A percentile compares a stretch with the other conserved stretches of the same genome.
Evolutionary conservation across 2,329 filamentous ascomycete species (phyloP).

Genomic region (Fonsecaea pugnacius): DNA sequence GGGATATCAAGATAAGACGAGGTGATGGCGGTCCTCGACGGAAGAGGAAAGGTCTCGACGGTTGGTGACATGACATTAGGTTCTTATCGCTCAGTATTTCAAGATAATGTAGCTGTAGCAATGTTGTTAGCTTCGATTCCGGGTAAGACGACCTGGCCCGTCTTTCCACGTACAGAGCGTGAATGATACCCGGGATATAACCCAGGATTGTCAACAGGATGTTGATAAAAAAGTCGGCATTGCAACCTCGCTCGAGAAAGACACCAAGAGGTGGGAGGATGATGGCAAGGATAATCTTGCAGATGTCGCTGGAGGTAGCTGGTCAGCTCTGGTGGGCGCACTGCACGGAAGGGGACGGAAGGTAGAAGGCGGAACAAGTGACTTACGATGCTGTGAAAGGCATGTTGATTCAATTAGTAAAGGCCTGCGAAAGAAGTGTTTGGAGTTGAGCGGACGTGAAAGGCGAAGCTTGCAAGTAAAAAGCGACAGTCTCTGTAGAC

Average conservation of each 20-base stretch:
- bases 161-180: slow-evolving; percentile 71
- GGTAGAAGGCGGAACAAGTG: slow-evolving; percentile 13
- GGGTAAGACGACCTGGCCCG: not conserved
- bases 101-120: slow-evolving; percentile 75
- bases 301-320: slow-evolving; percentile 63
- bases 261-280: slow-evolving; percentile 88
- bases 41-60: slow-evolving; percentile 23
- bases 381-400: slow-evolving; percentile 58
- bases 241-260: slow-evolving; percentile 91
- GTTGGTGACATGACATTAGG: slow-evolving; percentile 38
- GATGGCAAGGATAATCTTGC: slow-evolving; percentile 86
- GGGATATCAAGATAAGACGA: slow-evolving; percentile 35
- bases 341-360: slow-evolving; percentile 27
- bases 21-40: slow-evolving; percentile 34
- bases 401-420: slow-evolving; percentile 47
- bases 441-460: slow-evolving; percentile 4
- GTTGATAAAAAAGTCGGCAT: slow-evolving; percentile 87
- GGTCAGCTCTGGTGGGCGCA: slow-evolving; percentile 28
- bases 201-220: slow-evolving; percentile 80
- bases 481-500: slow-evolving; percentile 5
- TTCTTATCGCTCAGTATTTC: slow-evolving; percentile 68
- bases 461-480: slow-evolving; percentile 9
- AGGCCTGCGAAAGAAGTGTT: not conserved
- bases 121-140: slow-evolving; percentile 23
- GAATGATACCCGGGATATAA: slow-evolving; percentile 83